Conservation (phyloP, 345 rosid genomes). For the Psidium friedrichsthalianum region DNA sequence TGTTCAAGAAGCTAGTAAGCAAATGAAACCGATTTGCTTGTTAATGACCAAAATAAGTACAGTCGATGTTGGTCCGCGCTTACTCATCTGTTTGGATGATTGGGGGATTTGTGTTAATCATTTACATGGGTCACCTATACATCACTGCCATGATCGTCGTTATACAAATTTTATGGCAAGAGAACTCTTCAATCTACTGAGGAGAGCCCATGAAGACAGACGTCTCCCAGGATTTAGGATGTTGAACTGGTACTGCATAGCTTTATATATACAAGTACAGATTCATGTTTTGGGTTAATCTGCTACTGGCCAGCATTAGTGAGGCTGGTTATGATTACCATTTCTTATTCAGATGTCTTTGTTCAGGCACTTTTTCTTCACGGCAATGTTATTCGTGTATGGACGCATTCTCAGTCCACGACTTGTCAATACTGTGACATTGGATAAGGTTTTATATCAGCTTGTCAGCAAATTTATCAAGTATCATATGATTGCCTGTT, state of each 20-base stretch:
- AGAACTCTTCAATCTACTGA: conserved; percentile 76
- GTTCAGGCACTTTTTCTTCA: conserved; percentile 93
- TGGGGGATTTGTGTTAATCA: conserved; percentile 62
- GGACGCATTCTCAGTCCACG: conserved; percentile 92
- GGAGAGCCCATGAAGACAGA: conserved; percentile 79
- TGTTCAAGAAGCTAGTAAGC: conserved; percentile 39
- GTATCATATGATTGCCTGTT: conserved; percentile 86
- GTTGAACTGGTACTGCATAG: conserved; percentile 51
- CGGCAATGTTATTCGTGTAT: conserved; percentile 90
- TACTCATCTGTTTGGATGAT: conserved; percentile 89
- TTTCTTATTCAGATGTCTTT: conserved; percentile 3
- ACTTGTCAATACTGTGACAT: conserved; percentile 82
- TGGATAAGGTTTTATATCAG: conserved; percentile 64
- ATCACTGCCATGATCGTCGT: conserved; percentile 95
- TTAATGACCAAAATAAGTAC: conserved; percentile 67
- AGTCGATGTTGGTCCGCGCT: conserved; percentile 65
- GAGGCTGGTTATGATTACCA: not conserved
- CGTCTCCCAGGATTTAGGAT: conserved; percentile 84
- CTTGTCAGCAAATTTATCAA: conserved; percentile 74
- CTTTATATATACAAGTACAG: not conserved
- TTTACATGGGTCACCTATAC: conserved; percentile 93
- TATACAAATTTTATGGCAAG: conserved; percentile 87
- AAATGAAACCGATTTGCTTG: conserved; percentile 53
- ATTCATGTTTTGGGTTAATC: not conserved
- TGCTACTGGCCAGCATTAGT: not conserved